phyloP scores from a whole-genome alignment of 805 yeast species.

The Monosporozyma siamensis region DNA sequence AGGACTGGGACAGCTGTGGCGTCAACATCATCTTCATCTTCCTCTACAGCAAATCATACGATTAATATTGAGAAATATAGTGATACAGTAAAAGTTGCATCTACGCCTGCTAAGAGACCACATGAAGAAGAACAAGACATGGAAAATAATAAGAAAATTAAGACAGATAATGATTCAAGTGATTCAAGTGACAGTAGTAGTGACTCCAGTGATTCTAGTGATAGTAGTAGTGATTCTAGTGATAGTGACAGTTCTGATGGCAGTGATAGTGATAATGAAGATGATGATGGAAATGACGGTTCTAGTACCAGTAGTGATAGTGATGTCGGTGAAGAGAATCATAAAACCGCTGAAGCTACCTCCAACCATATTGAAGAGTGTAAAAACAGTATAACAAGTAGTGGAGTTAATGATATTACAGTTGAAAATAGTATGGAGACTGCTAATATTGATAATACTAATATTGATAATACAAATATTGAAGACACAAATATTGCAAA shows the following conservation, averaged over 20 bases:
- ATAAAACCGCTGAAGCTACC: no score
- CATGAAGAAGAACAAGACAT: constrained; percentile 4
- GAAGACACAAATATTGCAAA: background rate
- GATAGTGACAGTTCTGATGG: constrained; percentile 36
- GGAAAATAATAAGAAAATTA: background rate
- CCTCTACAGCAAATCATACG: background rate
- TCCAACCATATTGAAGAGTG: no score
- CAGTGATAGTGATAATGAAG: constrained; percentile 15
- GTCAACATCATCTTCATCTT: constrained; percentile 10
- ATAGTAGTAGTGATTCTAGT: constrained; percentile 20
- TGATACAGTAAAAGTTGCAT: background rate
- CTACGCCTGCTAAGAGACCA: background rate
- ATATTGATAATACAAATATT: background rate
- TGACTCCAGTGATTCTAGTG: constrained; percentile 12
- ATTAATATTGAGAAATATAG: background rate
- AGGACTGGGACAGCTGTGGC: constrained; percentile 7
- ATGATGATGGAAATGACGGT: constrained; percentile 19
- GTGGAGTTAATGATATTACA: no score
- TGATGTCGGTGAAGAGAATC: constrained; percentile 12
- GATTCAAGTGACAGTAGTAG: constrained; percentile 2
- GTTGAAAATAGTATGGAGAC: background rate
- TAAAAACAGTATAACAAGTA: no score
- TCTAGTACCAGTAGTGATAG: constrained; percentile 14
- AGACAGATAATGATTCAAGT: background rate
- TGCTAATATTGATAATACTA: background rate